These are phyloP conservation scores for Tricholoma hemisulphureum DNA, from an alignment of 768 basidiomycete genomes.

Conservation along the genomic window DNA sequence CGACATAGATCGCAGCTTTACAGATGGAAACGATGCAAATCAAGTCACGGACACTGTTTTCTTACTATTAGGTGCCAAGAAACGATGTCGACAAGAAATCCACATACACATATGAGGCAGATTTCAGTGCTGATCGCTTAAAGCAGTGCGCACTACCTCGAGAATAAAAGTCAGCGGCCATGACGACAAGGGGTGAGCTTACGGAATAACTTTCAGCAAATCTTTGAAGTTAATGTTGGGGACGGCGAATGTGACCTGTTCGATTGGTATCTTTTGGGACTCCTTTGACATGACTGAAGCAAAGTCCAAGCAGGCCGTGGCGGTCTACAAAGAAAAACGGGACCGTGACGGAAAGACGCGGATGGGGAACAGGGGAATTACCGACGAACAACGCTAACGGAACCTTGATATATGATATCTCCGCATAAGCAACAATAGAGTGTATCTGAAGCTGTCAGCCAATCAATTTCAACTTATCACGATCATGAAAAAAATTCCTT, in stretches of 20 bases:
- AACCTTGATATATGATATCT: no score
- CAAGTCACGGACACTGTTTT: constrained; percentile 74
- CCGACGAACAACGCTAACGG: no score
- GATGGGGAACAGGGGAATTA: no score
- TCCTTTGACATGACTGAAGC: no score
- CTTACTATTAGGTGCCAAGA: constrained; percentile 1
- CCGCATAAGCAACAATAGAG: no score
- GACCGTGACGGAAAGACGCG: no score
- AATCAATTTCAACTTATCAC: no score
- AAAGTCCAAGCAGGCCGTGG: no score
- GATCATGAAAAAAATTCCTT: no score
- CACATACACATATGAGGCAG: constrained; percentile 74
- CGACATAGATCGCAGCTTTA: constrained; percentile 68
- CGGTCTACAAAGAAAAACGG: no score
- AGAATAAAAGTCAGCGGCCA: constrained; percentile 11
- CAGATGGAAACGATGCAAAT: constrained; percentile 66
- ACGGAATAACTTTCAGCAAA: constrained; percentile 81
- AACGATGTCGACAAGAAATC: not conserved
- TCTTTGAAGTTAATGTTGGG: constrained; percentile 90
- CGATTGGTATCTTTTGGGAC: no score
- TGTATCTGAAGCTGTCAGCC: no score
- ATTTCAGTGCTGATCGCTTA: constrained; percentile 82
- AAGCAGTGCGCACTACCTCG: constrained; percentile 89
- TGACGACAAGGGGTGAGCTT: constrained; percentile 27
- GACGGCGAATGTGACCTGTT: constrained; percentile 64